Percentiles rank a stretch among this genome's conserved stretches.
phyloP scores from a whole-genome alignment of 2,329 filamentous ascomycete species.

The Aspergillus sp. region DNA sequence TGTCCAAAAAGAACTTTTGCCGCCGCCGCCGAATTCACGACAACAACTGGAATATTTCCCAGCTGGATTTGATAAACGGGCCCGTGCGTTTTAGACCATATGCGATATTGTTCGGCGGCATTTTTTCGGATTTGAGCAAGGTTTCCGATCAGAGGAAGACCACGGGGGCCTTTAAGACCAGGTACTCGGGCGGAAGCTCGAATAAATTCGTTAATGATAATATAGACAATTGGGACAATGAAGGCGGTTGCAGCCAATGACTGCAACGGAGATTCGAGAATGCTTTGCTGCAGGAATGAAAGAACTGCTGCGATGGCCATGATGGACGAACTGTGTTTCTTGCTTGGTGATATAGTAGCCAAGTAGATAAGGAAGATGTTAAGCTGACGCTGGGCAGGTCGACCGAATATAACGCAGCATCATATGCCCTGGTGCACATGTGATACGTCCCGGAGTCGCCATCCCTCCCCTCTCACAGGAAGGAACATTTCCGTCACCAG shows the following conservation, averaged over 20 bases:
- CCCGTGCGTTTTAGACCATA: slow-evolving; percentile 55
- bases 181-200: slow-evolving; percentile 49
- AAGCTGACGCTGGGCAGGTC: background rate
- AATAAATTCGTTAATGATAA: slow-evolving; percentile 54
- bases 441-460: background rate
- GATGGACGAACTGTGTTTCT: background rate
- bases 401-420: slow-evolving; percentile 9
- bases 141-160: slow-evolving; percentile 58
- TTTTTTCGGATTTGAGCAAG: slow-evolving; percentile 57
- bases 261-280: slow-evolving; percentile 24
- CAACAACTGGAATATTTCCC: slow-evolving; percentile 58
- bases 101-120: slow-evolving; percentile 58
- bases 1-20: slow-evolving; percentile 55
- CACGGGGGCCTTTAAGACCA: slow-evolving; percentile 52
- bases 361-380: background rate
- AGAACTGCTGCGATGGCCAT: slow-evolving; percentile 33
- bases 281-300: slow-evolving; percentile 22
- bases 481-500: slow-evolving; percentile 28
- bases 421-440: background rate
- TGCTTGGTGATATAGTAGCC: background rate
- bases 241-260: slow-evolving; percentile 22
- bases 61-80: slow-evolving; percentile 60
- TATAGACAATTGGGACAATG: slow-evolving; percentile 45
- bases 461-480: slow-evolving; percentile 4
- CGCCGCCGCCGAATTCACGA: slow-evolving; percentile 57